Evolutionary conservation across 1,284 basidiomycete species (phyloP).

Genomic region (Naganishia albida): DNA sequence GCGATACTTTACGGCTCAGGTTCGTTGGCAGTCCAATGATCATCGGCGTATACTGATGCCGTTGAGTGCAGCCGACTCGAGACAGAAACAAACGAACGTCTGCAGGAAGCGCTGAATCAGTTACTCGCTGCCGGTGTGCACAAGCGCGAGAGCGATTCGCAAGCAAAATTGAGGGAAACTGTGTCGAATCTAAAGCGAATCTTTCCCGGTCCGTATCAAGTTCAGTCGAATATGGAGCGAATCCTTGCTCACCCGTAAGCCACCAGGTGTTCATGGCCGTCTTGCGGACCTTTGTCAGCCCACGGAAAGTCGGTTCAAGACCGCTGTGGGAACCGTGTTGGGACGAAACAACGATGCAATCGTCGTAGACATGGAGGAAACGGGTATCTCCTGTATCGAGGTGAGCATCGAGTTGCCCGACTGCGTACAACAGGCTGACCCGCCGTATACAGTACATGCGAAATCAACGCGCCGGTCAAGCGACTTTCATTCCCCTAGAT

Average conservation of each 20-base stretch:
- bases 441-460: conserved; percentile 73
- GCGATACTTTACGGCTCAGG: conserved; percentile 71
- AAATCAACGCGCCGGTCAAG: conserved; percentile 89
- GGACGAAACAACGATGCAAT: conserved; percentile 94
- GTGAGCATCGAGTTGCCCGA: conserved; percentile 54
- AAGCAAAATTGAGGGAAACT: conserved; percentile 80
- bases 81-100: conserved; percentile 85
- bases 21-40: conserved; percentile 40
- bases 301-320: conserved; percentile 86
- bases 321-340: conserved; percentile 89
- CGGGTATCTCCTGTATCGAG: conserved; percentile 96
- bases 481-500: conserved; percentile 96
- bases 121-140: conserved; percentile 86
- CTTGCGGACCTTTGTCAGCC: conserved; percentile 92
- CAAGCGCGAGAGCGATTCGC: conserved; percentile 79
- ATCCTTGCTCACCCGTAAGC: neutral
- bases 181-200: conserved; percentile 78
- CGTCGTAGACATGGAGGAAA: conserved; percentile 94
- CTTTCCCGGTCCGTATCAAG: conserved; percentile 67
- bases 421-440: neutral
- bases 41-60: neutral
- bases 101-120: conserved; percentile 78
- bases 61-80: conserved; percentile 71
- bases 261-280: conserved; percentile 79
- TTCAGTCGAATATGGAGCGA: neutral